Evolutionary conservation across 768 basidiomycete genomes (phyloP).

Genomic region (Tephrocybe sp.): DNA sequence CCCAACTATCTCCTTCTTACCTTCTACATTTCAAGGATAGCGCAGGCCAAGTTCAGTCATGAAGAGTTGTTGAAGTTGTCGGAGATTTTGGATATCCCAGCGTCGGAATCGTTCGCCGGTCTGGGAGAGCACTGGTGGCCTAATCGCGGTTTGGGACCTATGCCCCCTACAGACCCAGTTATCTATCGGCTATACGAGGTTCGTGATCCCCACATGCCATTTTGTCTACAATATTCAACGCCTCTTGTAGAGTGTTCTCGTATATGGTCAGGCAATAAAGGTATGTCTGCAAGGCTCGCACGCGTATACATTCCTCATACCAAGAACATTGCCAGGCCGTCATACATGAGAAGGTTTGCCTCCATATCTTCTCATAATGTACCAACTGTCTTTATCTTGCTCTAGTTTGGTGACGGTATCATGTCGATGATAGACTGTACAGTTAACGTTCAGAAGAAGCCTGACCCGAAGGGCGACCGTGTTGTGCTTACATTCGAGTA

Average conservation of each 20-base stretch:
- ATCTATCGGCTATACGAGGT: constrained; percentile 85
- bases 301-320: neutral
- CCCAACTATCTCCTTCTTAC: neutral
- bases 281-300: constrained; percentile 29
- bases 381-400: neutral
- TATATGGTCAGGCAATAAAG: constrained; percentile 82
- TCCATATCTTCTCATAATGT: neutral
- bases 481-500: constrained; percentile 81
- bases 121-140: constrained; percentile 76
- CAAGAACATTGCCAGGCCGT: constrained; percentile 44
- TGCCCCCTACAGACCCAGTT: constrained; percentile 77
- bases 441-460: constrained; percentile 64
- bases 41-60: constrained; percentile 64
- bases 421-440: constrained; percentile 90
- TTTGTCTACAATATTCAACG: neutral
- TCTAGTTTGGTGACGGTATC: constrained; percentile 81
- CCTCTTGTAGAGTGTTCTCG: constrained; percentile 55
- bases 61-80: constrained; percentile 60
- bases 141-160: constrained; percentile 65
- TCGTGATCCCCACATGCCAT: constrained; percentile 9
- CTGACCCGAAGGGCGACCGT: constrained; percentile 78
- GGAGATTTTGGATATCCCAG: constrained; percentile 47
- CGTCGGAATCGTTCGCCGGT: constrained; percentile 36
- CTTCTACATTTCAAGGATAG: neutral
- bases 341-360: constrained; percentile 72